phyloP scores from a whole-genome alignment of 2,329 filamentous ascomycete species.

The Arthrocladium fulminans region DNA sequence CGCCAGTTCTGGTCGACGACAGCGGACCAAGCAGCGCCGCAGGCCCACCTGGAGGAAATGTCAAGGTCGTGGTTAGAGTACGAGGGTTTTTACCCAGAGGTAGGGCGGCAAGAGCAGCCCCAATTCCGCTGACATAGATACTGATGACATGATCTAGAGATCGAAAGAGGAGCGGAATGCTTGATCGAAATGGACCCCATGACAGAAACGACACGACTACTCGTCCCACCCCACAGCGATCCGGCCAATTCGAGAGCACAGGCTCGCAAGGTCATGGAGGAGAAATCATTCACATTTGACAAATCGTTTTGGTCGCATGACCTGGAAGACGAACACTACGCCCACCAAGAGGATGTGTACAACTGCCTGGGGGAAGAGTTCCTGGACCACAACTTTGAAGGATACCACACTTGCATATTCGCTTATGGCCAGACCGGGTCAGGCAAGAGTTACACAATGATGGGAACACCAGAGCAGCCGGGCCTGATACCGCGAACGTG shows the following conservation, averaged over 20 bases:
- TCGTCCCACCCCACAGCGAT: slow-evolving; percentile 53
- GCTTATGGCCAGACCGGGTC: slow-evolving; percentile 97
- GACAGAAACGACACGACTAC: slow-evolving; percentile 74
- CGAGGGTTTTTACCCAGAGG: slow-evolving; percentile 71
- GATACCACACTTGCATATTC: slow-evolving; percentile 98
- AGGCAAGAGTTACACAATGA: slow-evolving; percentile 97
- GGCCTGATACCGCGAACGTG: slow-evolving; percentile 93
- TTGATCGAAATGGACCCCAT: slow-evolving; percentile 84
- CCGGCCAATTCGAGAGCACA: slow-evolving; percentile 46
- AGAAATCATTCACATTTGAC: slow-evolving; percentile 92
- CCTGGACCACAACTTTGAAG: slow-evolving; percentile 97
- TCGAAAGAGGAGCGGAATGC: slow-evolving; percentile 70
- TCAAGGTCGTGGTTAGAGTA: slow-evolving; percentile 72
- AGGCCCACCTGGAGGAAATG: slow-evolving; percentile 59
- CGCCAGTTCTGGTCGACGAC: slow-evolving; percentile 51
- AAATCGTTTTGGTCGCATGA: slow-evolving; percentile 97
- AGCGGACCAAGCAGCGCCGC: slow-evolving; percentile 37
- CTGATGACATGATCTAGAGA: slow-evolving; percentile 49
- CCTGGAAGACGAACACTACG: slow-evolving; percentile 70
- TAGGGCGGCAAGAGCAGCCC: slow-evolving; percentile 30
- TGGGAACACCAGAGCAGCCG: slow-evolving; percentile 77
- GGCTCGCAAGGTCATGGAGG: slow-evolving; percentile 67
- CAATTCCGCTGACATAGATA: slow-evolving; percentile 17
- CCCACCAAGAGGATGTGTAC: slow-evolving; percentile 87
- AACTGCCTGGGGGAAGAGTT: slow-evolving; percentile 92